Conservation (phyloP, 2,329 filamentous ascomycete genomes). For the Cladosporium sp. region DNA sequence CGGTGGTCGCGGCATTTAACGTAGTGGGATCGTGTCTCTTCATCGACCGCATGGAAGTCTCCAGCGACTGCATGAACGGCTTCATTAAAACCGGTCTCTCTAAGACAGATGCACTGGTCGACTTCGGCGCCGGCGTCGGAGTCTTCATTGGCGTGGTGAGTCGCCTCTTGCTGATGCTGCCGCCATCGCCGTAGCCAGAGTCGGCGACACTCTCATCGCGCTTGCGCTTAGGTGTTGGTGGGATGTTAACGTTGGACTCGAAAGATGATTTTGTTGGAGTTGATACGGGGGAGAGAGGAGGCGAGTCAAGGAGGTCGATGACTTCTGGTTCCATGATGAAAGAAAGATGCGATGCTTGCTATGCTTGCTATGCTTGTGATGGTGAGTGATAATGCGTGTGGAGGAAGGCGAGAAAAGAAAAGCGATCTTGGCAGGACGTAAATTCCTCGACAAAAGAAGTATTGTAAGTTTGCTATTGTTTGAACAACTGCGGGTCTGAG, state of each 20-base stretch:
- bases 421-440: no score
- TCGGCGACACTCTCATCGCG: background rate
- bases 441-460: no score
- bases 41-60: no score
- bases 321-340: background rate
- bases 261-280: background rate
- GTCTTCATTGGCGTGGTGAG: background rate
- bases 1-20: no score
- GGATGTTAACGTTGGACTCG: background rate
- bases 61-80: no score
- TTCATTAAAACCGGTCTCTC: background rate
- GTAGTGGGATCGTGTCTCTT: no score
- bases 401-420: no score
- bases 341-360: no score
- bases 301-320: background rate
- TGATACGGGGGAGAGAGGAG: background rate
- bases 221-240: conserved; percentile 5
- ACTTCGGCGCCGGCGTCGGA: background rate
- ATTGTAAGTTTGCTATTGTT: no score
- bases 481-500: no score
- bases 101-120: background rate
- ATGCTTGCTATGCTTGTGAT: no score
- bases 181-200: background rate
- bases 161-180: background rate
- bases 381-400: no score